Base-by-base conservation (phyloP, 768 basidiomycete genomes). In the Podaxis carcinomalis region DNA sequence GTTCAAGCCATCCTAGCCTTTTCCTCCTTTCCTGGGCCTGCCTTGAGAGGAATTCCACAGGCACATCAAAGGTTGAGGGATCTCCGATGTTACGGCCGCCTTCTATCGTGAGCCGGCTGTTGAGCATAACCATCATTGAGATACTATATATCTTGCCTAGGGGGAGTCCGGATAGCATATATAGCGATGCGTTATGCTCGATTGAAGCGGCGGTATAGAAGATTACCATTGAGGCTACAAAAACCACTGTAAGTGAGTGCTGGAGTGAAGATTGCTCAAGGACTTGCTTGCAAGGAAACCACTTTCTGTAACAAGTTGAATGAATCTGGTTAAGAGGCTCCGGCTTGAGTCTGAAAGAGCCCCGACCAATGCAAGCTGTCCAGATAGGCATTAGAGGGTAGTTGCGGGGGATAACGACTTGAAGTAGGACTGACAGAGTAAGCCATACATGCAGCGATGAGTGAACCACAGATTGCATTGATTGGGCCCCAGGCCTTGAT, bases 91-190 rank as follows among this genome's bases (percentile, higher is more conserved):
- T 44, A 1, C 19, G n/a, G 9, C 42, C 16, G 10, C 40, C 19
- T 27, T 49, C 32, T 28, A 47, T 28, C 28, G 44, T 57, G 46
- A 47, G 44, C 10, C 56, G 56, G 44, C 23, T 23, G 11, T 57
- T 57, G n/a, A 57, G n/a, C 56, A 57, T 57, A 9, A 37, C 56
- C 56, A 57, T 57, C 56, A 57, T 35, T n/a, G 56, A 57, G 19
- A 32, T 36, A 19, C 56, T 57, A 6, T 57, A 47, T 32, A 57
- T 7, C 21, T 57, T 57, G 27, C 56, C 56, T 19, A 57, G 46
- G 0, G 46, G 19, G 13, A 57, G 28, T 19, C 56, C 56, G n/a
- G 44, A 28, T 28, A 57, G 28, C 42, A 35, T 47, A 3, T 47
- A 57, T 10, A 57, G 44, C 16, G 56, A 5, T 16, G 32, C n/a